phyloP scores from a whole-genome alignment of 139 green algal genomes.

The Picochlorum sp. region DNA sequence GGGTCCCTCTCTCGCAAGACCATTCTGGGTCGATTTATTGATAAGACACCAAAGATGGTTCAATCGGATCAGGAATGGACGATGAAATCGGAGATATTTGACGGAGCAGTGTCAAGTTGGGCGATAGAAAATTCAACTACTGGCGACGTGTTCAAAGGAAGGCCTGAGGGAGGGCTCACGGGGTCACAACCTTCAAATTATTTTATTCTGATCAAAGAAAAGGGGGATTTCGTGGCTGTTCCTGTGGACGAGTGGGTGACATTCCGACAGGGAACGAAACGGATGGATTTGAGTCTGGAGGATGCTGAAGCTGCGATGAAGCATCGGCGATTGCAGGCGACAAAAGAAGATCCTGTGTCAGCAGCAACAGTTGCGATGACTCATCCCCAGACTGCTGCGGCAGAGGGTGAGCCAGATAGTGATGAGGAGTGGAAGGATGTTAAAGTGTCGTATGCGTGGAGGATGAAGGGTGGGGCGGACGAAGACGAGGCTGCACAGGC shows the following conservation, averaged over 20 bases:
- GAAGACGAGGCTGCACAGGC: not conserved
- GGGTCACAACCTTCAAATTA: constrained; percentile 17
- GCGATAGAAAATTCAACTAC: not conserved
- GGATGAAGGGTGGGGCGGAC: not conserved
- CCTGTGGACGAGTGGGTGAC: constrained; percentile 20
- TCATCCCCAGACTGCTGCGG: not conserved
- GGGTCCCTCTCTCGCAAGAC: constrained; percentile 2
- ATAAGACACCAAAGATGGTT: constrained; percentile 3
- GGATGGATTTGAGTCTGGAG: constrained; percentile 19
- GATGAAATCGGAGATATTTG: not conserved
- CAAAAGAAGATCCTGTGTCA: constrained; percentile 14
- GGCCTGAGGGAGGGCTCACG: not conserved
- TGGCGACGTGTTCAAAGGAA: not conserved
- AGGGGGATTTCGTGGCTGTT: constrained; percentile 16
- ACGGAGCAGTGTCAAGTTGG: not conserved
- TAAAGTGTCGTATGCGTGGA: constrained; percentile 8
- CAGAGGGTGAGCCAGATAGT: constrained; percentile 22
- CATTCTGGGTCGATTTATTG: constrained; percentile 16
- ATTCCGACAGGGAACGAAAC: constrained; percentile 1
- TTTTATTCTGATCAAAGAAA: constrained; percentile 22
- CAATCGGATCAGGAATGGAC: not conserved
- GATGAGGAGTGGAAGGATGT: constrained; percentile 34
- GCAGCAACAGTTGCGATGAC: constrained; percentile 1
- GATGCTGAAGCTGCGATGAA: constrained; percentile 33
- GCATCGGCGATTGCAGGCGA: constrained; percentile 12